These are phyloP conservation scores for Podospora pseudopauciseta DNA, from an alignment of 495 filamentous ascomycete genomes.

Conservation along the genomic window DNA sequence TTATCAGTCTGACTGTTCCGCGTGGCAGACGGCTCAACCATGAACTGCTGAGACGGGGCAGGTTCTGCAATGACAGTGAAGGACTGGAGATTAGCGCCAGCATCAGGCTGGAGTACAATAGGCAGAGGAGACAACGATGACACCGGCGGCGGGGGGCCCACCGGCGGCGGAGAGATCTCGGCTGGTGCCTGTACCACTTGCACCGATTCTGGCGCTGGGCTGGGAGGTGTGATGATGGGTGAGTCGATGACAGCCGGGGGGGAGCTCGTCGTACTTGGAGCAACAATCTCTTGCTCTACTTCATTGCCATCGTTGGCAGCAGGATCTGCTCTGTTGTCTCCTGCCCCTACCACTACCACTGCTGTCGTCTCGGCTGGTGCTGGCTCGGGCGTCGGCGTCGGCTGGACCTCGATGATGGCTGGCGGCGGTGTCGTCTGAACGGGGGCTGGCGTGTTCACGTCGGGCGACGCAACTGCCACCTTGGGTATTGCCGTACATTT, in stretches of 20 bases:
- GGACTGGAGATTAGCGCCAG: constrained; percentile 25
- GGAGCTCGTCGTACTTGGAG: constrained; percentile 37
- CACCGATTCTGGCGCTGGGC: constrained; percentile 3
- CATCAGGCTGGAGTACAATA: constrained; percentile 13
- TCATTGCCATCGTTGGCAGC: constrained; percentile 16
- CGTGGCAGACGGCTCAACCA: constrained; percentile 21
- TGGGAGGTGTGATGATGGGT: constrained; percentile 19
- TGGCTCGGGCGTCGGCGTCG: constrained; percentile 16
- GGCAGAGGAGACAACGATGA: constrained; percentile 14
- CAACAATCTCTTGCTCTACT: background rate
- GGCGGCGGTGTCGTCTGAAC: constrained; percentile 15
- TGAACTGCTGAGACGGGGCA: constrained; percentile 15
- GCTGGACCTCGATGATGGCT: constrained; percentile 5
- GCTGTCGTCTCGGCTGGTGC: constrained; percentile 21
- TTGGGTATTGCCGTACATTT: constrained; percentile 49
- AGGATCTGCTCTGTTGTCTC: constrained; percentile 16
- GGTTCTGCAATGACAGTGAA: constrained; percentile 25
- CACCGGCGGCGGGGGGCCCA: constrained; percentile 7
- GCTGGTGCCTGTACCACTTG: constrained; percentile 22
- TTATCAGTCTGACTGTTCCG: constrained; percentile 35
- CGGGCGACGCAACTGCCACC: constrained; percentile 3
- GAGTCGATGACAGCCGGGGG: constrained; percentile 20
- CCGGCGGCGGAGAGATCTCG: constrained; percentile 3
- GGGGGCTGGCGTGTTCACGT: constrained; percentile 19
- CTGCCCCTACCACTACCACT: constrained; percentile 15